A percentile compares a stretch with the other conserved stretches of the same genome.
phyloP scores from a whole-genome alignment of 805 yeast genomes.

The Cyberlindnera galapagoensis region DNA sequence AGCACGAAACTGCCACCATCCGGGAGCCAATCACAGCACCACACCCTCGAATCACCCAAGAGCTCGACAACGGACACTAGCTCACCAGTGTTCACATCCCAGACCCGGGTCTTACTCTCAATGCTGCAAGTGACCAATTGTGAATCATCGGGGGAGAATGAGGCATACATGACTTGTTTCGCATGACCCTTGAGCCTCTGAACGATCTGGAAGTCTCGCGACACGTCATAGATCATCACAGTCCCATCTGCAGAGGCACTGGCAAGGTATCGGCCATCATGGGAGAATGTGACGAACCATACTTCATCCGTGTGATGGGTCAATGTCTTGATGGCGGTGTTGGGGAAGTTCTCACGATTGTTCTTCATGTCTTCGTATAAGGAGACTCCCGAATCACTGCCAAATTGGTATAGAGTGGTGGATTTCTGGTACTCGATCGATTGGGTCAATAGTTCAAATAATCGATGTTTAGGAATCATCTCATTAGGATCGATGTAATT shows the following conservation, averaged over 20 bases:
- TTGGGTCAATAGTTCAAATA: constrained; percentile 44
- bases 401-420: constrained; percentile 28
- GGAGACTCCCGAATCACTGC: constrained; percentile 22
- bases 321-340: constrained; percentile 38
- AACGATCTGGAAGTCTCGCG: constrained; percentile 34
- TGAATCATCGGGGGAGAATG: constrained; percentile 72
- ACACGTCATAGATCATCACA: constrained; percentile 60
- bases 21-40: constrained; percentile 70
- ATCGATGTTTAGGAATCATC: constrained; percentile 45
- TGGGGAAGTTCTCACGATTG: constrained; percentile 37
- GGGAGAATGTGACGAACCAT: constrained; percentile 77
- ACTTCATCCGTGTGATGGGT: constrained; percentile 63
- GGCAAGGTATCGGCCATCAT: constrained; percentile 70
- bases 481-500: constrained; percentile 43
- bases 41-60: constrained; percentile 29
- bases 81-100: constrained; percentile 47
- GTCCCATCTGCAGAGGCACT: constrained; percentile 67
- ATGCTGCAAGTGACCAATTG: constrained; percentile 65
- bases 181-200: constrained; percentile 38
- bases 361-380: constrained; percentile 32
- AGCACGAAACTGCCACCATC: constrained; percentile 49
- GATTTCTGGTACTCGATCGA: constrained; percentile 42
- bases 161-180: constrained; percentile 54
- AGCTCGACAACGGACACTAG: constrained; percentile 17
- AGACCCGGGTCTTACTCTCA: constrained; percentile 63